phyloP scores from a whole-genome alignment of 2,329 filamentous ascomycete genomes.

The Colletotrichum graminicola region DNA sequence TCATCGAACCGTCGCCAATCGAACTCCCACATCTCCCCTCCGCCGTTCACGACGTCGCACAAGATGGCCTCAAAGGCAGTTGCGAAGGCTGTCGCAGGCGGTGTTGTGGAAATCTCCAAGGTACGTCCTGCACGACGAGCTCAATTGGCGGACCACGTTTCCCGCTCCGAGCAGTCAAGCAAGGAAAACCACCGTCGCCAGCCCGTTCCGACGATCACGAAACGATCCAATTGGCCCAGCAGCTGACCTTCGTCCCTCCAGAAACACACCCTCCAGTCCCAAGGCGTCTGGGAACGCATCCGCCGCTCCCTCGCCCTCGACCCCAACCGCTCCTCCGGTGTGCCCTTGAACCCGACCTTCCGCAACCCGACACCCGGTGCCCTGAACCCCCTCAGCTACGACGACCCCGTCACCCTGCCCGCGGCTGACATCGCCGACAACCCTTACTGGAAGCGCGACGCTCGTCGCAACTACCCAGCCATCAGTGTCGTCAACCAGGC shows the following conservation, averaged over 20 bases:
- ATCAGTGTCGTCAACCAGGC: constrained; percentile 85
- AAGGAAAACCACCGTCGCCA: constrained; percentile 11
- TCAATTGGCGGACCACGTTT: constrained; percentile 16
- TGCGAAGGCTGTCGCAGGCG: constrained; percentile 64
- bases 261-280: constrained; percentile 97
- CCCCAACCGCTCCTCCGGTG: constrained; percentile 87
- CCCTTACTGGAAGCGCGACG: constrained; percentile 96
- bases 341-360: constrained; percentile 93
- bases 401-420: constrained; percentile 86
- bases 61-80: constrained; percentile 72
- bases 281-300: constrained; percentile 87
- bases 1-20: constrained; percentile 30
- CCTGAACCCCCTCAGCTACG: constrained; percentile 77
- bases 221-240: neutral
- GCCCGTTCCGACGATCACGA: constrained; percentile 27
- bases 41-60: constrained; percentile 49
- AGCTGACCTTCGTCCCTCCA: constrained; percentile 53
- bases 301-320: constrained; percentile 85
- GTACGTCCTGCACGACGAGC: constrained; percentile 55
- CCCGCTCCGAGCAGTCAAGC: constrained; percentile 13
- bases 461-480: constrained; percentile 83
- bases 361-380: constrained; percentile 86
- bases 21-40: constrained; percentile 35
- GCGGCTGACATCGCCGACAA: constrained; percentile 91
- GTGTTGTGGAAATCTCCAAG: constrained; percentile 69